Evolutionary conservation across 2,329 filamentous ascomycete species (phyloP), one percentile per base, ranked within the genome.

Genomic region (Ilyonectria destructans): DNA sequence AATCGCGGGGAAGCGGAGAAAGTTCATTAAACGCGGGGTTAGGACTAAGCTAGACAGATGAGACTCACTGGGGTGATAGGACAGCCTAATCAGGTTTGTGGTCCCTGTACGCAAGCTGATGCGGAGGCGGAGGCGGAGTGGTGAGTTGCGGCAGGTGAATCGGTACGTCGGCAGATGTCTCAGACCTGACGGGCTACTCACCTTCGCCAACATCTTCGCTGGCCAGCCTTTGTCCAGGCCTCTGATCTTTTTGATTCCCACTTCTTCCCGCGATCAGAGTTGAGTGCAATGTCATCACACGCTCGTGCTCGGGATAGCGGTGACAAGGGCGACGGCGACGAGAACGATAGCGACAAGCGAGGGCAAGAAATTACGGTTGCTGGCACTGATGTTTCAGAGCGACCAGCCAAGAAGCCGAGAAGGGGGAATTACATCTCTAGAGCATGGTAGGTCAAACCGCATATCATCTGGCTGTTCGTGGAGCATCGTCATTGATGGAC

Each of bases 311-410:
- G 12, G 19, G n/a, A 23, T 26, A 19, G 5, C 19, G 45, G 21
- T 4, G 21, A 19, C 19, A 19, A 48, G 21, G 19, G 45, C 19
- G 45, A 26, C 9, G 45, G 37, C 12, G 37, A 40, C 2, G 37
- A 68, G n/a, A 58, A 56, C 17, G 62, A 5, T 17, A 12, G 51
- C 29, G 63, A 37, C 9, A 65, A 57, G 26, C 26, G 48, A 51
- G 51, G 23, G 1, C 13, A 56, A 43, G 48, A 52, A 13, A 23
- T 15, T 4, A 12, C 26, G 12, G 37, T 48, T 2, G 31, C 21
- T 52, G 9, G 17, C 4, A 48, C 12, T 13, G 66, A 58, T 4
- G 3, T 48, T 12, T 13, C 51, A 15, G 66, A 66, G 21, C 46
- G 46, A 26, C 46, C 46, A 48, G 21, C 21, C 19, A 48, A 48